Conservation (phyloP, 257 asterid species). For the Lycium ferocissimum region DNA sequence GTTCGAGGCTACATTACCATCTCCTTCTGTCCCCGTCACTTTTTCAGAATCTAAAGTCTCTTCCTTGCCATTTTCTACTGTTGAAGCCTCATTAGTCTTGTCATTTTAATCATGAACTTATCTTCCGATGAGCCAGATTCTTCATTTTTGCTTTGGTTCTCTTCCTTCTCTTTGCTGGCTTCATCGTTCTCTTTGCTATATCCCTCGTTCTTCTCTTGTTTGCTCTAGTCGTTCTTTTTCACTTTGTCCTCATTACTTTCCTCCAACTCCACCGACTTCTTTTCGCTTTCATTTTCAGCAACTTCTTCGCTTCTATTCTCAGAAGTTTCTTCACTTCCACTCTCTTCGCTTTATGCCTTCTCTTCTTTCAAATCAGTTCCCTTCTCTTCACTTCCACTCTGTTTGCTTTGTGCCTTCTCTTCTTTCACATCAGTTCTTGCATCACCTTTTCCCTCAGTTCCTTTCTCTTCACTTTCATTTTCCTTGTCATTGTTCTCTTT, state of each 20-base stretch:
- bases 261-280: slow-evolving; percentile 43
- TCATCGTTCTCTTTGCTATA: slow-evolving; percentile 37
- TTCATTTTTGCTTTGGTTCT: slow-evolving; percentile 39
- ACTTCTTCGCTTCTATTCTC: slow-evolving; percentile 43
- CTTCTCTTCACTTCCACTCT: slow-evolving; percentile 27
- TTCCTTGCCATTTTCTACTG: slow-evolving; percentile 36
- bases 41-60: slow-evolving; percentile 43
- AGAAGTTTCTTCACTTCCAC: slow-evolving; percentile 28
- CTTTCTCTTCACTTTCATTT: slow-evolving; percentile 32
- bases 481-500: slow-evolving; percentile 25
- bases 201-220: slow-evolving; percentile 43
- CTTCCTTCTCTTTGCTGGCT: slow-evolving; percentile 39
- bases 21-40: slow-evolving; percentile 40
- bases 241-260: slow-evolving; percentile 43
- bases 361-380: slow-evolving; percentile 33
- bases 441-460: slow-evolving; percentile 29
- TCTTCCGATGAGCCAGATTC: slow-evolving; percentile 44
- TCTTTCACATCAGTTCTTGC: slow-evolving; percentile 27
- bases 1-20: slow-evolving; percentile 31
- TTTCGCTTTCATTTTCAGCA: slow-evolving; percentile 43
- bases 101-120: slow-evolving; percentile 40
- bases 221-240: slow-evolving; percentile 40
- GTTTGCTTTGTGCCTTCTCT: slow-evolving; percentile 29
- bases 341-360: slow-evolving; percentile 25
- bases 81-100: slow-evolving; percentile 36